A percentile compares a stretch with the other conserved stretches of the same genome.
phyloP scores from a whole-genome alignment of 306 rosid species.

The Hippophae rhamnoides region DNA sequence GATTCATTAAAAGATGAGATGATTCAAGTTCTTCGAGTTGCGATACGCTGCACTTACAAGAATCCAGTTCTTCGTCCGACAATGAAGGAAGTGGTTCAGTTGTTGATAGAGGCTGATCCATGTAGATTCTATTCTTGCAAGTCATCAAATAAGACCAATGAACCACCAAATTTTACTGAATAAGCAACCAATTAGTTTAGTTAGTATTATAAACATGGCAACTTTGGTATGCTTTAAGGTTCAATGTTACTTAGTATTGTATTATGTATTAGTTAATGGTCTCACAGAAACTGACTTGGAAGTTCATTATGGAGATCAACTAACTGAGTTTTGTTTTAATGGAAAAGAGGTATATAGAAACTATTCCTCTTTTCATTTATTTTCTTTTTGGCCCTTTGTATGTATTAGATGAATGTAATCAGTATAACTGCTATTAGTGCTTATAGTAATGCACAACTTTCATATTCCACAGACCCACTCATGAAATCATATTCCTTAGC shows the following conservation, averaged over 20 bases:
- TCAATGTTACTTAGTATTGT: no score
- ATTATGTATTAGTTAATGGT: not conserved
- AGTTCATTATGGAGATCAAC: slow-evolving; percentile 20
- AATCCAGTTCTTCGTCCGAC: slow-evolving; percentile 71
- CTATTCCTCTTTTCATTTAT: slow-evolving; percentile 24
- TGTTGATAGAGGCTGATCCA: slow-evolving; percentile 65
- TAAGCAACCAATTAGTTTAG: not conserved
- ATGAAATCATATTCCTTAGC: slow-evolving; percentile 27
- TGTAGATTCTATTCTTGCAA: slow-evolving; percentile 39
- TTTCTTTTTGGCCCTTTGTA: slow-evolving; percentile 16
- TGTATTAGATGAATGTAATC: slow-evolving; percentile 13
- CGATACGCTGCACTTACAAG: slow-evolving; percentile 82
- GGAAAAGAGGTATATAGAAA: slow-evolving; percentile 35
- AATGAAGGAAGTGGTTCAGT: slow-evolving; percentile 88
- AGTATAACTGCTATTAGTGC: slow-evolving; percentile 17
- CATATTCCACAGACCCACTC: slow-evolving; percentile 20
- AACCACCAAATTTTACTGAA: slow-evolving; percentile 23
- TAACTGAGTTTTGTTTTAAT: slow-evolving; percentile 19
- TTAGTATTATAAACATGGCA: not conserved
- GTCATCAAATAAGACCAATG: slow-evolving; percentile 46
- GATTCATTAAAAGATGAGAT: slow-evolving; percentile 55
- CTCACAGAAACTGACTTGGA: slow-evolving; percentile 27
- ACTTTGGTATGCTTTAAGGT: no score
- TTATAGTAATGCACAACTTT: slow-evolving; percentile 17
- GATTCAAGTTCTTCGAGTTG: slow-evolving; percentile 61